Base-by-base conservation (phyloP, 2,329 filamentous ascomycete genomes). In the Microdochium trichocladiopsis region DNA sequence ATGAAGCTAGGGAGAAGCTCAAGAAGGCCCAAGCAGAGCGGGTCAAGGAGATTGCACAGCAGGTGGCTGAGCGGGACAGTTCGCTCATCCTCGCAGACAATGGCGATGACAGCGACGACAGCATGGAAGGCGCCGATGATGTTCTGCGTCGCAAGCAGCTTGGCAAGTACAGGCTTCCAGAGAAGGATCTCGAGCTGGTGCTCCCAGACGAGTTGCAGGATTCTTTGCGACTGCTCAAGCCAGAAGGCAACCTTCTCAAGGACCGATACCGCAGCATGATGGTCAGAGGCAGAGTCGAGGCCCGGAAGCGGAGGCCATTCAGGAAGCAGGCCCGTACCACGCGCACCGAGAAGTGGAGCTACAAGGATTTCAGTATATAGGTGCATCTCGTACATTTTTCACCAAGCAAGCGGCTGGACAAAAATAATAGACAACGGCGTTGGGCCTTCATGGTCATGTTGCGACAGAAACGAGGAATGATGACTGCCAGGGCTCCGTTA, bases 331-430 rank as follows among this genome's bases (percentile, higher is more conserved):
- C 83, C 57, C 92, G 85, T 78, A 84, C 76, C 60, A 90, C 88
- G 69, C 71, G 84, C 50, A 96, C 90, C 6, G 94, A 97, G 80
- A 99, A 97, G 73, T 99, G 94, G 94, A 84, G 86, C 47, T 89
- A 96, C 76, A 99, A 99, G 78, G 94, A 99, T 68, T 99, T 96
- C 71, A 79, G 76, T 61, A 70, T 88, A 18, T 59, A 45, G 51
- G 31, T 28, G 47, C 14, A 53, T 45, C 41, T 16, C n/a, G 6
- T 18, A 6, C 36, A 41, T 16, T 41, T n/a, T 45, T 8, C 18
- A 45, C 18, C 16, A 45, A 45, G 41, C 41, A 45, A 45, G 41
- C 41, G 18, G 41, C 18, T 22, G 18, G n/a, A 3, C 6, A 22
- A 3, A 23, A 18, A 23, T 45, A 45, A 45, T 22, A 45, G 12